A percentile compares a stretch with the other conserved stretches of the same genome.
phyloP scores from a whole-genome alignment of 148 eudicot genomes.

The Suaeda aralocaspica region DNA sequence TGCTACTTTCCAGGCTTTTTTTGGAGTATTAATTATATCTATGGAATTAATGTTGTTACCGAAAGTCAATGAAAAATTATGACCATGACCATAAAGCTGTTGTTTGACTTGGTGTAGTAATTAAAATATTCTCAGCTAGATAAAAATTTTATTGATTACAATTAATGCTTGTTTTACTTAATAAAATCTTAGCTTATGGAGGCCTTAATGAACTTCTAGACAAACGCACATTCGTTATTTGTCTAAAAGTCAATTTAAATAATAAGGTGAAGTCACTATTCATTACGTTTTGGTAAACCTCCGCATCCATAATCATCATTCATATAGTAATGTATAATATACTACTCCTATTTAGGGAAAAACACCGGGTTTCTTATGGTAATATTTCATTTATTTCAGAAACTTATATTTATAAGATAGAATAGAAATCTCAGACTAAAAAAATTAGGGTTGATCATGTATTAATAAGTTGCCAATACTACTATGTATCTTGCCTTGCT shows the following conservation, averaged over 20 bases:
- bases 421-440: too few species aligned
- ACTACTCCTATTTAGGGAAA: background rate
- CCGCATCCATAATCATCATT: too few species aligned
- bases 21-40: conserved; percentile 18
- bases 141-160: conserved; percentile 6
- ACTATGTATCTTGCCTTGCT: too few species aligned
- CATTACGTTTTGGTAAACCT: conserved; percentile 1
- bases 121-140: conserved; percentile 10
- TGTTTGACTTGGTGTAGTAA: conserved; percentile 19
- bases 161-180: background rate
- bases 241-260: background rate
- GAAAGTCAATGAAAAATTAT: conserved; percentile 14
- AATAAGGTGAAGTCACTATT: conserved; percentile 18
- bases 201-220: conserved; percentile 7
- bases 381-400: too few species aligned
- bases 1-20: conserved; percentile 27
- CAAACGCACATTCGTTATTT: background rate
- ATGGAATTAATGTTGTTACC: conserved; percentile 18
- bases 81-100: conserved; percentile 35
- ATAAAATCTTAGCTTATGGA: conserved; percentile 5
- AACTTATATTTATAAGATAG: too few species aligned
- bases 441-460: too few species aligned
- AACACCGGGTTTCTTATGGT: too few species aligned
- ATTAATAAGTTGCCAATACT: too few species aligned
- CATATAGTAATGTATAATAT: background rate